Evolutionary conservation across 2,329 filamentous ascomycete genomes (phyloP), one percentile per base, ranked within the genome.

Genomic region (Arthrobotrys megalospora): DNA sequence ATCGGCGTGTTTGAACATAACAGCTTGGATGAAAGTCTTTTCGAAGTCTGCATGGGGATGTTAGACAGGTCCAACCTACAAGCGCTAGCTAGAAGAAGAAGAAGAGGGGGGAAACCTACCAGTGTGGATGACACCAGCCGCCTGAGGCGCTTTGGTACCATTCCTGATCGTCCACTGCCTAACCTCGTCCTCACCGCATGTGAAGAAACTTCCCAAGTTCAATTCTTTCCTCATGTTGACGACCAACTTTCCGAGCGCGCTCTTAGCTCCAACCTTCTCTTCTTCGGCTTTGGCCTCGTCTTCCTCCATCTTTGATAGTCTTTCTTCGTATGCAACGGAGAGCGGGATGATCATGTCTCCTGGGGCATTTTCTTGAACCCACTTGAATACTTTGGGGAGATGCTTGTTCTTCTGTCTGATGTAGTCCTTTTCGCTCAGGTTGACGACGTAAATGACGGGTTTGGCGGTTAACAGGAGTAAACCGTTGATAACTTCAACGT

Each of bases 351-450:
- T 91, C 64, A 94, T 93, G 83, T 97, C 94, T 73, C 93, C 94
- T 66, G 90, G 85, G 5, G 94, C 93, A 85, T 99, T 89, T 84
- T 92, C 90, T 87, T 98, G 97, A 85, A 97, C 91, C 96, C 96
- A 99, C 84, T 96, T 92, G 78, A 92, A 93, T 81, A 98, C 91
- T 87, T 95, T 96, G 81, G 92, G 90, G 70, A 99, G 90, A 86
- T 99, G 91, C 91, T 99, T 99, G 90, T 99, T 99, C 92, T 98
- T 99, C 88, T 98, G 96, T 83, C 96, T 92, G 83, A 97, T 91
- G 85, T 94, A 99, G 86, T 99, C 96, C 86, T 91, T 94, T 87
- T 99, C 96, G 80, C 93, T 97, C 79, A 99, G 87, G 87, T 99
- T 99, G 87, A 98, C 93, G 50, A 99, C 89, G 87, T 93, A 98